These are phyloP conservation scores for Vanderwaltozyma yarrowii DNA, from an alignment of 805 yeast species.

Conservation along the genomic window DNA sequence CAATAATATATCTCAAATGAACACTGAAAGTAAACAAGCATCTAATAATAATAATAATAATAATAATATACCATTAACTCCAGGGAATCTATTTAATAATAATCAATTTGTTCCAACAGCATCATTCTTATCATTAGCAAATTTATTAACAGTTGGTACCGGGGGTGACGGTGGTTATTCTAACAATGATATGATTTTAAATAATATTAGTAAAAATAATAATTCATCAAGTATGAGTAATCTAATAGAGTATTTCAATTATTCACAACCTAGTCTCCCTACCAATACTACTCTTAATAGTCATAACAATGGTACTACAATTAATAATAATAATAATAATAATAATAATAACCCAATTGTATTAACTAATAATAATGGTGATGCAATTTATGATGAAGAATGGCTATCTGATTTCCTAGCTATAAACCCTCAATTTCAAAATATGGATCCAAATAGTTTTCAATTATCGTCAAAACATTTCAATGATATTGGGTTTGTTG, in stretches of 20 bases:
- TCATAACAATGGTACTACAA: not conserved
- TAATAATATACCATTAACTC: not conserved
- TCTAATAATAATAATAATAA: not conserved
- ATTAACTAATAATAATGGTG: not conserved
- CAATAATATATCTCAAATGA: not conserved
- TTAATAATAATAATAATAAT: not conserved
- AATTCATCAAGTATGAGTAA: constrained; percentile 4
- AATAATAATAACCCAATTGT: not conserved
- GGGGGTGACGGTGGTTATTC: constrained; percentile 4
- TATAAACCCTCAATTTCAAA: constrained; percentile 3
- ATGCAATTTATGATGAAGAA: constrained; percentile 15
- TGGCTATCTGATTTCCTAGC: constrained; percentile 61
- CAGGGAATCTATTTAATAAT: not conserved
- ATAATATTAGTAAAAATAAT: constrained; percentile 1
- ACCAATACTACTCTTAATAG: not conserved
- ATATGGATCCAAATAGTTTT: constrained; percentile 29
- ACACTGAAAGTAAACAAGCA: not conserved
- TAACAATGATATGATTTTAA: not conserved
- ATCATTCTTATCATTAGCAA: constrained; percentile 2
- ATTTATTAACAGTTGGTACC: constrained; percentile 1
- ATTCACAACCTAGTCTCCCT: not conserved
- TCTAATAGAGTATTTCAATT: constrained; percentile 3
- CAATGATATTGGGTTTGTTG: constrained; percentile 47
- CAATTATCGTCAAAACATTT: constrained; percentile 36
- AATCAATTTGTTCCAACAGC: not conserved